Base-by-base conservation (phyloP, 1,139 yeast genomes). In the Yamadazyma songkhlaensis region DNA sequence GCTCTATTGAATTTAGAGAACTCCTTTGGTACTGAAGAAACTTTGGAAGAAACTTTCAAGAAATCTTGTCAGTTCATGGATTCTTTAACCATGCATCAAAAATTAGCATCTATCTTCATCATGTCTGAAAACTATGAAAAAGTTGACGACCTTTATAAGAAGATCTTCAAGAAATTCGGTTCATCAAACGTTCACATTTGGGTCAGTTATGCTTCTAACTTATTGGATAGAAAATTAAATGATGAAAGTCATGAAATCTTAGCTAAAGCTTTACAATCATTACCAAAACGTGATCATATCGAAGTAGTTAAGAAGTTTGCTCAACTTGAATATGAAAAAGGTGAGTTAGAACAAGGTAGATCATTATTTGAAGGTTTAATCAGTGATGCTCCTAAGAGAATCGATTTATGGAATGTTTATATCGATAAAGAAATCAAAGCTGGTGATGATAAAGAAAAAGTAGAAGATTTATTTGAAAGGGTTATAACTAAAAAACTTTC, bases 341-440 rank as follows among this genome's bases (percentile, higher is more conserved):
- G 97, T 49, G 96, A 88, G 49, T 69, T 87, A 9, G 98, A 92
- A 63, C 94, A 92, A 59, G 98, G 95, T 39, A 81, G 97, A 60
- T 86, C 97, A 1, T 72, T 92, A 50, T 88, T 90, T 54, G 97
- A 92, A 67, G 97, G 97, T 36, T 76, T 92, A 45, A 64, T 92
- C 40, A 78, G 94, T 25, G 94, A 89, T 55, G 94, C 87, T 35
- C 95, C 97, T 42, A 88, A 88, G 70, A 79, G 95, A 63, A 79
- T 87, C 43, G 98, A 92, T 60, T 64, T 92, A 48, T 92, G 97
- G 97, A 89, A 85, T 56, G 94, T 90, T 32, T 89, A 89, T 61
- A 77, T 90, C 47, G 98, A 92, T 60, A 95, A 87, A 63, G 97
- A 92, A 62, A 81, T 86, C 57, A 86, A 85, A 60, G 50, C 51